A percentile compares a stretch with the other conserved stretches of the same genome.
phyloP scores from a whole-genome alignment of 768 basidiomycete genomes.

The Amanita phalloides region DNA sequence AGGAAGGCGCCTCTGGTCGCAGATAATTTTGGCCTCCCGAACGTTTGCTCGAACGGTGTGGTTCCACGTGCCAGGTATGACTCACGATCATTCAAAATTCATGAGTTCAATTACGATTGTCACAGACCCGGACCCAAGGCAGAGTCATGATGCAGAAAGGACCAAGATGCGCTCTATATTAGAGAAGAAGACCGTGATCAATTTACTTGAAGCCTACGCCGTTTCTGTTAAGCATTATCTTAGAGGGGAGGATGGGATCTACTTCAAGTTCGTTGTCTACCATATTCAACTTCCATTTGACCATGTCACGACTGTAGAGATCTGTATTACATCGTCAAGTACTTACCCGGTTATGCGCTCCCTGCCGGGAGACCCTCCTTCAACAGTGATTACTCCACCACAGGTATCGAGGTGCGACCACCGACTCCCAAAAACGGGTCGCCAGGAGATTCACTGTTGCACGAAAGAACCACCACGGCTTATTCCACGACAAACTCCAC shows the following conservation, averaged over 20 bases:
- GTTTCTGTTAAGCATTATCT: slow-evolving; percentile 65
- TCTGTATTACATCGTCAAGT: slow-evolving; percentile 61
- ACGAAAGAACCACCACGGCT: slow-evolving; percentile 17
- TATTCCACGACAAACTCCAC: neutral
- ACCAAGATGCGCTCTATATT: slow-evolving; percentile 38
- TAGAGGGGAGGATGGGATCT: slow-evolving; percentile 43
- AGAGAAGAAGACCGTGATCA: slow-evolving; percentile 62
- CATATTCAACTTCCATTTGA: neutral
- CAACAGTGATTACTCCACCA: neutral
- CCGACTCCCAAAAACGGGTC: neutral
- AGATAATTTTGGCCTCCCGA: slow-evolving; percentile 47
- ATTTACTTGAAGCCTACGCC: slow-evolving; percentile 54
- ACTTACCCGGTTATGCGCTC: slow-evolving; percentile 54
- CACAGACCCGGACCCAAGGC: slow-evolving; percentile 14
- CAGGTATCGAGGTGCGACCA: neutral
- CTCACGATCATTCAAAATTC: neutral
- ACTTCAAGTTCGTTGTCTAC: slow-evolving; percentile 23
- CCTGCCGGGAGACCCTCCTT: slow-evolving; percentile 35
- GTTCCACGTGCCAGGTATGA: slow-evolving; percentile 53
- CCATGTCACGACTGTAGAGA: slow-evolving; percentile 23
- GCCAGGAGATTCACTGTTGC: neutral
- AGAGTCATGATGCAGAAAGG: slow-evolving; percentile 15
- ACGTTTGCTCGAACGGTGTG: slow-evolving; percentile 52
- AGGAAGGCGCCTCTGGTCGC: slow-evolving; percentile 57
- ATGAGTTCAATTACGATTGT: neutral